A percentile compares a stretch with the other conserved stretches of the same genome.
These are phyloP conservation scores for Tylopilus sp. DNA, from an alignment of 768 basidiomycete species.

Conservation along the genomic window DNA sequence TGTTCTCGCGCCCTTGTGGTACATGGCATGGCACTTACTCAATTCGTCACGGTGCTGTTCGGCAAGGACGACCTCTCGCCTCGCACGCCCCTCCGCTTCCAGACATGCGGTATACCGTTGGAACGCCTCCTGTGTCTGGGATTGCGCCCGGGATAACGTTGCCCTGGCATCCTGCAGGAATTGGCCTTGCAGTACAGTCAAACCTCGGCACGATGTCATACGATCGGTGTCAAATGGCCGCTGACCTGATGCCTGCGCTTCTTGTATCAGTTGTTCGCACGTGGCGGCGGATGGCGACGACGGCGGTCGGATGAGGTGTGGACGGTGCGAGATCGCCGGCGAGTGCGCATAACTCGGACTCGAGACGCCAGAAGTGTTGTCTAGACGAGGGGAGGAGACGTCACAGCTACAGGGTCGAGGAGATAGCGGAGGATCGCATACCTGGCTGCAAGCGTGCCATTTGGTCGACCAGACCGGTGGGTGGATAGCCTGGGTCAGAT, in stretches of 20 bases:
- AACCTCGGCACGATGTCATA: background rate
- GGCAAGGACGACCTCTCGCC: slow-evolving; percentile 57
- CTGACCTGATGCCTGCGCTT: slow-evolving; percentile 61
- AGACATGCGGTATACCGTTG: slow-evolving; percentile 65
- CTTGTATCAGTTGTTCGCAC: slow-evolving; percentile 52
- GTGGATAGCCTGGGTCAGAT: slow-evolving; percentile 32
- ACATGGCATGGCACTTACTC: slow-evolving; percentile 30
- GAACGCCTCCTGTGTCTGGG: slow-evolving; percentile 71
- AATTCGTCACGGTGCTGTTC: slow-evolving; percentile 69
- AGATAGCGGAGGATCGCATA: slow-evolving; percentile 6
- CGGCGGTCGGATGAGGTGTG: slow-evolving; percentile 42
- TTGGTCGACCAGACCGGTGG: slow-evolving; percentile 30
- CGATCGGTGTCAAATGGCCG: slow-evolving; percentile 8
- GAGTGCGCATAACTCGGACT: slow-evolving; percentile 32
- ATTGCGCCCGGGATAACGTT: slow-evolving; percentile 59
- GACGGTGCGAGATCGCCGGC: slow-evolving; percentile 27
- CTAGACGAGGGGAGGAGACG: slow-evolving; percentile 10
- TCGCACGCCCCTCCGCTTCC: slow-evolving; percentile 63
- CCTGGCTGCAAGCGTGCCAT: slow-evolving; percentile 35
- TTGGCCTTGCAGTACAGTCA: slow-evolving; percentile 42
- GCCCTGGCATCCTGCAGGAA: slow-evolving; percentile 59
- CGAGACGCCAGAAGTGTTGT: slow-evolving; percentile 28
- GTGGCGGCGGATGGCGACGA: slow-evolving; percentile 50
- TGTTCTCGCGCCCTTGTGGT: slow-evolving; percentile 16
- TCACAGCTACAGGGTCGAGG: no score